Evolutionary conservation across 176 grass and related monocot species (phyloP), one percentile per base, ranked within the genome.

Genomic region (Avena eriantha): DNA sequence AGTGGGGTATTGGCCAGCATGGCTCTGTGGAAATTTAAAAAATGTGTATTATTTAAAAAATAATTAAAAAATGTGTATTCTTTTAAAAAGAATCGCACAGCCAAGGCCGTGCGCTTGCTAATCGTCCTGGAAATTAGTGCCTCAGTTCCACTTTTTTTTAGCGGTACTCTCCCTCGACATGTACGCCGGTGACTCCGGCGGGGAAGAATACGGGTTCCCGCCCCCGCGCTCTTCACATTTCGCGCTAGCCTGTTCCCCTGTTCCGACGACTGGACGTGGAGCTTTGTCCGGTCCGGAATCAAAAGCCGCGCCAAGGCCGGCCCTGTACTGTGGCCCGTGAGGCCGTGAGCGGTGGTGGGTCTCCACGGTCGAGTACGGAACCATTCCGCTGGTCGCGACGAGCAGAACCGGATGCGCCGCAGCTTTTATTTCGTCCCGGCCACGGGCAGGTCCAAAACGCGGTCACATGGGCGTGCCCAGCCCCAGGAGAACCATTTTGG

Each of bases 181-280:
- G 57, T 1, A 48, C 69, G 77, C 87, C 87, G 87, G 87, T n/a
- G 76, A 73, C 76, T 9, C 22, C 71, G 56, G 45, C 43, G 43
- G 41, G 54, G 79, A 55, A 76, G 46, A 71, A 55, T n/a, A 76
- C 57, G 31, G 59, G 34, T 5, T 11, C 19, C 29, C 29, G 29
- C 29, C 29, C 29, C 29, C 29, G 29, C 19, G 24, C 82, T 49
- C 61, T 10, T 33, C 49, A 2, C 29, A 13, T 22, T 71, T 82
- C 34, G 77, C 55, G 33, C 51, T 8, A 0, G 13, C 21, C 3
- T n/a, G 73, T 5, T 56, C 18, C 23, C 33, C 48, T 41, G 79
- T 47, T 49, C 72, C 17, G 41, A 17, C 12, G 76, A 75, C 31
- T 21, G 59, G 83, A 56, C 69, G 15, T 53, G 49, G 19, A 3